Evolutionary conservation across 345 rosid genomes (phyloP).

Genomic region (Syzygium oleosum): DNA sequence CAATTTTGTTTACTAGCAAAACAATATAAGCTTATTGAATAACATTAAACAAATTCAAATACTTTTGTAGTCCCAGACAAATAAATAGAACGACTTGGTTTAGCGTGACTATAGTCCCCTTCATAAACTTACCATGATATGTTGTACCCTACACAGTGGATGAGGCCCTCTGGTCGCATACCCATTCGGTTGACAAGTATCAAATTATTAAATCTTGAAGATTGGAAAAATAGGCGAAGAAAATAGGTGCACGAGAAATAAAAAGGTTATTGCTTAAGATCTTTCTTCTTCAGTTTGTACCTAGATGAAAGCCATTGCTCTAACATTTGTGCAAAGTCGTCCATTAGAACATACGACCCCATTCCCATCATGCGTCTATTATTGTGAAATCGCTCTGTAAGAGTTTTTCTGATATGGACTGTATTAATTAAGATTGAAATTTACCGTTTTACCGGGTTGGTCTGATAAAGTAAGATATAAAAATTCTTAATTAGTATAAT

Average conservation of each 20-base stretch:
- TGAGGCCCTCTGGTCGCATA: neutral
- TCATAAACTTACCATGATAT: neutral
- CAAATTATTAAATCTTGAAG: neutral
- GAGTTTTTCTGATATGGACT: too few species aligned
- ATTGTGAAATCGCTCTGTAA: neutral
- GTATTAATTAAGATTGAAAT: too few species aligned
- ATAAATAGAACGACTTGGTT: neutral
- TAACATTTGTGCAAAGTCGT: neutral
- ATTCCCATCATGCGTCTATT: neutral
- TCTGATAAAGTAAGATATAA: too few species aligned
- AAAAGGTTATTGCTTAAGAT: neutral
- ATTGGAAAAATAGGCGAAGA: neutral
- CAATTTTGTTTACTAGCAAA: neutral
- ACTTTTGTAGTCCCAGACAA: neutral
- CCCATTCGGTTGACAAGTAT: neutral
- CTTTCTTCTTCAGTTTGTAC: neutral
- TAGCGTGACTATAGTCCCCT: neutral
- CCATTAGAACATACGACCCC: neutral
- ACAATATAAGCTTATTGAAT: neutral
- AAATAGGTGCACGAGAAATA: neutral
- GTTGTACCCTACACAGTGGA: neutral
- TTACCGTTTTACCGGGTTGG: too few species aligned
- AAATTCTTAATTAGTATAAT: too few species aligned
- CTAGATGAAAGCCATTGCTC: neutral
- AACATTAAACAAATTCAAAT: neutral